Base-by-base conservation (phyloP, 331 rosid species). In the Rhamnella rubrinervis region DNA sequence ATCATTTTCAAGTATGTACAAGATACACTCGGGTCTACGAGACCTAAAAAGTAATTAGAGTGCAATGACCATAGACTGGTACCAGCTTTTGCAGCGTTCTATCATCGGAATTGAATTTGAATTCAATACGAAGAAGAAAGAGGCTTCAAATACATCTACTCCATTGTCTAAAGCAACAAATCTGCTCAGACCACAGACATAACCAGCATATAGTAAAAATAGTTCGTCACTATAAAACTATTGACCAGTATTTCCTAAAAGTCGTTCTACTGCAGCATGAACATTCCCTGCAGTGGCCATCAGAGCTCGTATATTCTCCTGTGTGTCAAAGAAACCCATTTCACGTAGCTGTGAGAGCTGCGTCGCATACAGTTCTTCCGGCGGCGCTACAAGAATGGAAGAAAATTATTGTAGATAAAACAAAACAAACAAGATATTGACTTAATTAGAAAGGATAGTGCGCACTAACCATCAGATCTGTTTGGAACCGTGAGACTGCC, bases 281-380 rank as follows among this genome's bases (percentile, higher is more conserved):
- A 90, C 84, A 71, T 90, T 87, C 66, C 96, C 96, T 7, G 96
- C 80, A 0, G 96, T 87, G 60, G 96, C 93, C 52, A 82, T 72
- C 78, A 90, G 83, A 31, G 96, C 96, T 82, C 81, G 79, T 67
- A 90, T 85, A 73, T 90, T 90, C 80, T 90, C 96, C 77, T 90
- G 96, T 0, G 84, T 83, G 70, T 90, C 95, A 37, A 90, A 85
- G 85, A 90, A 90, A 17, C 96, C 96, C 96, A 90, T 90, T 77
- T 90, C 96, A 78, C 85, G 96, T 71, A 90, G 96, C 79, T 90
- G 96, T 3, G 92, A 68, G 55, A 90, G 91, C 68, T 90, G 96
- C 15, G 90, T 75, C 10, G 95, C 93, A 75, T 90, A 90, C 59
- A 87, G 77, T 78, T 87, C 92, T 80, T 87, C 96, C 0, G 92